phyloP scores from a whole-genome alignment of 306 rosid species.

The apple (Malus domestica) region DNA sequence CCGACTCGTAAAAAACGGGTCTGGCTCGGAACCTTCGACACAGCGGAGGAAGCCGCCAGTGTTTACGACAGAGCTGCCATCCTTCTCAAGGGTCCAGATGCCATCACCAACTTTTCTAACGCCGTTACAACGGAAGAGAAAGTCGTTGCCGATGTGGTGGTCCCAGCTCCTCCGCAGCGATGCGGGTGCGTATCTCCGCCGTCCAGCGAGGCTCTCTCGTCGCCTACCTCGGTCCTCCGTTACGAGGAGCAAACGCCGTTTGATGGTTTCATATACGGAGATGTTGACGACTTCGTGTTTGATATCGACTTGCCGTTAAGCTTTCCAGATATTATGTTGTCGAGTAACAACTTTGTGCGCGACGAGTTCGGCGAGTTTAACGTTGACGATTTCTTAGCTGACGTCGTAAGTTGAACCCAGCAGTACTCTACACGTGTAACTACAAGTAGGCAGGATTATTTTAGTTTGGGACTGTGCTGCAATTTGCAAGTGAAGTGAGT shows the following conservation, averaged over 20 bases:
- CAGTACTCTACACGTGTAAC: not conserved
- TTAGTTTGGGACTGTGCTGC: not conserved
- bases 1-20: constrained; percentile 52
- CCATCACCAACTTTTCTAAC: constrained; percentile 54
- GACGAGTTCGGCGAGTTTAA: constrained; percentile 75
- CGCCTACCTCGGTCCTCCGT: constrained; percentile 62
- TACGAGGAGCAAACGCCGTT: constrained; percentile 16
- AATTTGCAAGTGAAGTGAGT: not conserved
- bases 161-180: not conserved
- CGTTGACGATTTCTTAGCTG: constrained; percentile 43
- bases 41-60: constrained; percentile 80
- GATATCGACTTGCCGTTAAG: constrained; percentile 41
- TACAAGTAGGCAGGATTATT: not conserved
- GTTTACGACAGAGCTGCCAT: constrained; percentile 66
- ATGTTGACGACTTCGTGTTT: constrained; percentile 34
- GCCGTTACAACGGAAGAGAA: constrained; percentile 2
- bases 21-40: constrained; percentile 79
- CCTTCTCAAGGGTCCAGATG: constrained; percentile 52
- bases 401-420: constrained; percentile 27
- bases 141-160: not conserved
- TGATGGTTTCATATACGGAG: constrained; percentile 27
- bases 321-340: constrained; percentile 31
- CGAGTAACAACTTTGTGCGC: constrained; percentile 30
- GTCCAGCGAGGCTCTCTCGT: not conserved
- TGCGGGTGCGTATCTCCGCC: not conserved